Conservation (phyloP, 2,329 filamentous ascomycete genomes). For the Hymenoscyphus scutula region DNA sequence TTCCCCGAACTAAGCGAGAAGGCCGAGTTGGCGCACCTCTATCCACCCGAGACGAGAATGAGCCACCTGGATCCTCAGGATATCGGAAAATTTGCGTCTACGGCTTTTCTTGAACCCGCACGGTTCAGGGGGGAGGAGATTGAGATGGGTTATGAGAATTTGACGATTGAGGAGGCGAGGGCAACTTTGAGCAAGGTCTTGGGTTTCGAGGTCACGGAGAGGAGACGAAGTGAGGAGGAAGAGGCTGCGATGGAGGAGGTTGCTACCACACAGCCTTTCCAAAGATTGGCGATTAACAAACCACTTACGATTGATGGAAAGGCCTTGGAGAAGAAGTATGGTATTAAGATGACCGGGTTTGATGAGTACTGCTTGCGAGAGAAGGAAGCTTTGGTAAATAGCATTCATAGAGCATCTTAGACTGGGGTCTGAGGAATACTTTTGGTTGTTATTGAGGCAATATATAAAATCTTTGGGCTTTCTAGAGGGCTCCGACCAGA, state of each 20-base stretch:
- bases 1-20: slow-evolving; percentile 16
- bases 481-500: no score
- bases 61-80: slow-evolving; percentile 14
- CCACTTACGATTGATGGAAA: slow-evolving; percentile 1
- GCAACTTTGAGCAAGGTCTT: slow-evolving; percentile 35
- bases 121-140: slow-evolving; percentile 20
- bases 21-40: slow-evolving; percentile 15
- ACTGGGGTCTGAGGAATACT: neutral
- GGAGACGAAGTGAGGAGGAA: slow-evolving; percentile 28
- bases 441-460: neutral
- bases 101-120: slow-evolving; percentile 13
- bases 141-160: slow-evolving; percentile 15
- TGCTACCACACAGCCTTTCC: neutral
- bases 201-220: slow-evolving; percentile 32
- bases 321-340: neutral
- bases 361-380: slow-evolving; percentile 2
- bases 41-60: slow-evolving; percentile 9
- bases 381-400: neutral
- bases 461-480: neutral
- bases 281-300: neutral
- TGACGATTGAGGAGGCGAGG: slow-evolving; percentile 24
- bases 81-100: slow-evolving; percentile 18
- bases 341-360: neutral
- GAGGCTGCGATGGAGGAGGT: slow-evolving; percentile 20
- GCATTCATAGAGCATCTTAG: neutral